Percentiles rank a stretch among this genome's conserved stretches.
Evolutionary conservation across 2,329 filamentous ascomycete genomes (phyloP).

Genomic region (Claviceps cyperi): DNA sequence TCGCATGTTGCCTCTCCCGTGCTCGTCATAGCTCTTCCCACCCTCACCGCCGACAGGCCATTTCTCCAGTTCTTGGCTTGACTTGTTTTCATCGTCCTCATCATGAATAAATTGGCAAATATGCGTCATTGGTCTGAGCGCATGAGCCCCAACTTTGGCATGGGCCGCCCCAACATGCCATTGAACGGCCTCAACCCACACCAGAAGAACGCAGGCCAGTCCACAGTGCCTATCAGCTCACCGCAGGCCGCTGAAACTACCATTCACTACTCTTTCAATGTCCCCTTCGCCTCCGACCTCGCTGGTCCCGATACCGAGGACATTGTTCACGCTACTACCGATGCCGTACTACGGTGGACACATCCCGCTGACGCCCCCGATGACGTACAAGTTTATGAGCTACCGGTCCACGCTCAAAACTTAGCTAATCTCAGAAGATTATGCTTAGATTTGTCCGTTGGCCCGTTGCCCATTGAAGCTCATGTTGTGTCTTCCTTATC

Average conservation of each 20-base stretch:
- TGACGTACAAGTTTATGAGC: slow-evolving; percentile 68
- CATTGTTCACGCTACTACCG: slow-evolving; percentile 80
- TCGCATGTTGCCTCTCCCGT: slow-evolving; percentile 3
- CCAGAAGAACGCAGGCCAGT: slow-evolving; percentile 38
- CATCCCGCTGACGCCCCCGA: slow-evolving; percentile 79
- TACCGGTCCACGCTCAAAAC: slow-evolving; percentile 85
- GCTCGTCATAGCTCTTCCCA: slow-evolving; percentile 1
- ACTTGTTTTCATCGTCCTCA: slow-evolving; percentile 18
- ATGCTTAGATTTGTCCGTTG: slow-evolving; percentile 68
- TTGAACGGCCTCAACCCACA: slow-evolving; percentile 42
- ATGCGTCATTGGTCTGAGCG: slow-evolving; percentile 60
- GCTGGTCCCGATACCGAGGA: slow-evolving; percentile 87
- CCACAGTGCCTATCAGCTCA: slow-evolving; percentile 45
- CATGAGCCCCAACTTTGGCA: slow-evolving; percentile 54
- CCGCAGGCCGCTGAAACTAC: slow-evolving; percentile 59
- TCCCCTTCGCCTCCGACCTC: slow-evolving; percentile 87
- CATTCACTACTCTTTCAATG: slow-evolving; percentile 92
- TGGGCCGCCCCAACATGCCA: slow-evolving; percentile 45
- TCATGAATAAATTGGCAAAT: slow-evolving; percentile 57
- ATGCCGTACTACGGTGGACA: slow-evolving; percentile 83
- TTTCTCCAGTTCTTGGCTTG: background rate
- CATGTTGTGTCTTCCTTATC: slow-evolving; percentile 72
- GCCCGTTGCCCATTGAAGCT: slow-evolving; percentile 60
- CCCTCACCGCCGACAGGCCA: slow-evolving; percentile 3
- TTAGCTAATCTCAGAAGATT: slow-evolving; percentile 64